Percentiles rank a stretch among this genome's conserved stretches.
These are phyloP conservation scores for Neotropicomus parvogracilis DNA, from an alignment of 1,284 basidiomycete species.

Conservation along the genomic window DNA sequence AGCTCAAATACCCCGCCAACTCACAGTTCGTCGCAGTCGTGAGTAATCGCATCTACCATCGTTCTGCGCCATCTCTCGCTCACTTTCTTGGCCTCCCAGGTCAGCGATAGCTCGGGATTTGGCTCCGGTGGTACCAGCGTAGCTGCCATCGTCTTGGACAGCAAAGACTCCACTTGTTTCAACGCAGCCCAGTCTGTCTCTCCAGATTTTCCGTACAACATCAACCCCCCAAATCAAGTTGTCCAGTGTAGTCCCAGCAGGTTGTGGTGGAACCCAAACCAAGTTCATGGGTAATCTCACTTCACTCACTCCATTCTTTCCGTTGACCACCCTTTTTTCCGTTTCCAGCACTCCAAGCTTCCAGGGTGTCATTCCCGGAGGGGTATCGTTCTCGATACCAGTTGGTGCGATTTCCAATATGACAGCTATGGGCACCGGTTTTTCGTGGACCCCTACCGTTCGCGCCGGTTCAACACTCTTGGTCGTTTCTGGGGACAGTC, in stretches of 20 bases:
- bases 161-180: constrained; percentile 59
- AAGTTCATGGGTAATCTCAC: constrained; percentile 53
- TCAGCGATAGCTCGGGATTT: constrained; percentile 67
- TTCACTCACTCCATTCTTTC: background rate
- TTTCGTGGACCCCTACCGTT: constrained; percentile 64
- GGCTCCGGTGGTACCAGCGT: constrained; percentile 73
- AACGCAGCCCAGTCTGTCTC: constrained; percentile 45
- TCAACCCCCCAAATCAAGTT: constrained; percentile 56
- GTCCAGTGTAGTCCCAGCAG: constrained; percentile 59
- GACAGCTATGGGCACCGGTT: constrained; percentile 51
- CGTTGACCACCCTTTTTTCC: background rate
- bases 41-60: constrained; percentile 32
- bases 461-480: constrained; percentile 61
- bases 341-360: constrained; percentile 52
- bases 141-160: constrained; percentile 51
- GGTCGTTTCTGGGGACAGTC: constrained; percentile 60
- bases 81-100: constrained; percentile 42
- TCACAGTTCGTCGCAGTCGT: constrained; percentile 75
- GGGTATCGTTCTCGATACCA: constrained; percentile 66
- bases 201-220: constrained; percentile 57
- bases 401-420: constrained; percentile 42
- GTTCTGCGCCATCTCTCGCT: background rate
- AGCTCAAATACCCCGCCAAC: constrained; percentile 60
- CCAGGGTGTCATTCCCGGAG: constrained; percentile 73
- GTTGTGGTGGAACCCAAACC: constrained; percentile 56